A percentile compares a stretch with the other conserved stretches of the same genome.
phyloP scores from a whole-genome alignment of 163 green algal genomes.

The Trebouxia gelatinosa region DNA sequence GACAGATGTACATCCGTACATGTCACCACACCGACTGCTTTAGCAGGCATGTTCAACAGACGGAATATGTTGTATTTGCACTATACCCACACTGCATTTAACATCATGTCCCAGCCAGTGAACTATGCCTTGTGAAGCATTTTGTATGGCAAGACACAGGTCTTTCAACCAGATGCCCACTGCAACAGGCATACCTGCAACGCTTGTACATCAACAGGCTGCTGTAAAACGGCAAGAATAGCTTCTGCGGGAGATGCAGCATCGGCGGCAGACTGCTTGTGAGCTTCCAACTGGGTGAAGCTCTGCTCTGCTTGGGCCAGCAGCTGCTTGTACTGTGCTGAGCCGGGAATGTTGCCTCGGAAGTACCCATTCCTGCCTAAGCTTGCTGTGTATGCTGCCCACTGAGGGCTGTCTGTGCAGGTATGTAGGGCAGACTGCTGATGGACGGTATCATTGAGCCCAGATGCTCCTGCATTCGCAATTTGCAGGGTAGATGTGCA shows the following conservation, averaged over 20 bases:
- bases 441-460: no score
- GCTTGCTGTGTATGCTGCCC: constrained; percentile 36
- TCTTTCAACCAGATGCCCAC: background rate
- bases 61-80: no score
- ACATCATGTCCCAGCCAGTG: no score
- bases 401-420: constrained; percentile 31
- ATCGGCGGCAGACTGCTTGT: constrained; percentile 22
- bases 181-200: constrained; percentile 15
- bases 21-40: no score
- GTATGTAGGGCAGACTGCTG: no score
- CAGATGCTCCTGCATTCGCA: no score
- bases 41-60: no score
- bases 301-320: constrained; percentile 33
- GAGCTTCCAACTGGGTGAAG: constrained; percentile 34
- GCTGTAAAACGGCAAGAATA: constrained; percentile 29
- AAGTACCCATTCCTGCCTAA: constrained; percentile 44
- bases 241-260: constrained; percentile 18
- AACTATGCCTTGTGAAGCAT: no score
- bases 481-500: no score
- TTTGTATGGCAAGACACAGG: background rate
- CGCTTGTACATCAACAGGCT: background rate
- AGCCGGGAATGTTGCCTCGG: constrained; percentile 40
- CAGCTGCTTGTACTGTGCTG: constrained; percentile 40
- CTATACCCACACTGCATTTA: no score
- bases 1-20: no score